Evolutionary conservation across 169 alveolate species (phyloP).

Genomic region (Cryptosporidium parvum): DNA sequence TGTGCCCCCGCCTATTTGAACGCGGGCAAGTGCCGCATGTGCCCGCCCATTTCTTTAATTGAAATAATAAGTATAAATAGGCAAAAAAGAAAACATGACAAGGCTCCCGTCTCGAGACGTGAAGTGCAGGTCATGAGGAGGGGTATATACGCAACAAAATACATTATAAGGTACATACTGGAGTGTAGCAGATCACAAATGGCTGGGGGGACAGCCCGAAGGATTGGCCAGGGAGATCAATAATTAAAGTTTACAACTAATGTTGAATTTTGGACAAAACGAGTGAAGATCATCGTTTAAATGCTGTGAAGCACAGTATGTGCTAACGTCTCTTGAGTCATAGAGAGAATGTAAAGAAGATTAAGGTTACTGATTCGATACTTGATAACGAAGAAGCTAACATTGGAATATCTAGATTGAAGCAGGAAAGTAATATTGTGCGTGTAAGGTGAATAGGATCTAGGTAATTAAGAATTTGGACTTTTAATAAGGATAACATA

Average conservation of each 20-base stretch:
- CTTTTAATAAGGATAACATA: neutral
- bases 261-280: conserved; percentile 23
- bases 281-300: conserved; percentile 21
- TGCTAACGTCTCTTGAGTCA: conserved; percentile 41
- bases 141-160: conserved; percentile 25
- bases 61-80: neutral
- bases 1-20: too few relatives aligned
- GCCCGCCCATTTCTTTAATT: neutral
- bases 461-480: conserved; percentile 1
- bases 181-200: conserved; percentile 16
- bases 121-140: conserved; percentile 33
- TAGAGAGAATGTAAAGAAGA: conserved; percentile 31
- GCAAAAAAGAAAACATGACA: conserved; percentile 12
- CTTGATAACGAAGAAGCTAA: conserved; percentile 30
- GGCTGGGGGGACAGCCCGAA: conserved; percentile 18
- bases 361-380: conserved; percentile 31
- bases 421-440: conserved; percentile 35
- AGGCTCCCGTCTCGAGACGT: conserved; percentile 25
- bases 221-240: neutral
- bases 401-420: conserved; percentile 23
- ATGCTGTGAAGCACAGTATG: conserved; percentile 51
- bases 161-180: conserved; percentile 14
- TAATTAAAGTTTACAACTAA: conserved; percentile 25
- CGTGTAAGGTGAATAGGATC: conserved; percentile 15
- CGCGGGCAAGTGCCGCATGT: neutral